Base-by-base conservation (phyloP, 2,329 filamentous ascomycete species). In the Cladosporium sphaerospermum region DNA sequence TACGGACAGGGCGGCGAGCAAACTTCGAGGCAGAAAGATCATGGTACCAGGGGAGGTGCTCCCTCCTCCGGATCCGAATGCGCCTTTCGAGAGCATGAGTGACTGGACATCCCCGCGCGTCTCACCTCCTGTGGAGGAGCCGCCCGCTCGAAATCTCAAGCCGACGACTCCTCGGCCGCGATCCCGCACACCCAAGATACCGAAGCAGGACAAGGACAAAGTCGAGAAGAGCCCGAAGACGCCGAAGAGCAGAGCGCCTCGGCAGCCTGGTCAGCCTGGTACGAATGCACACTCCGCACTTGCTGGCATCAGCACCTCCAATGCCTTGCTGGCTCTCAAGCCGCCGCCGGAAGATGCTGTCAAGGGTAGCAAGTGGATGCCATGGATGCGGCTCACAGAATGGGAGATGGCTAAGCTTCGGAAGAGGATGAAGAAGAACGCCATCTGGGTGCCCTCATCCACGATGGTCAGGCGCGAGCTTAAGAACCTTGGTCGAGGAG, bases 341-440 rank as follows among this genome's bases (percentile, higher is more conserved):
- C 79, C 80, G 13, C 82, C 82, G 9, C 82, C 82, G 11, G 69
- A 76, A 16, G 78, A 83, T 64, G 81, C 82, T 7, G 72, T 72
- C 51, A 73, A 78, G 19, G 82, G 82, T 43, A 83, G 80, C 67
- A 78, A 78, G 62, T 78, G 79, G 69, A 71, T 78, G 56, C 82
- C 82, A 2, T 85, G 82, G 82, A 73, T 81, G 61, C 79, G 81
- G 54, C 69, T 85, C 57, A 85, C 82, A 2, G 82, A 84, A 59
- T 85, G 78, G 71, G 82, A 85, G 62, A 83, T 85, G 81, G 82
- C 81, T 4, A 81, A 83, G 57, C 75, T 93, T 7, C 77, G 88
- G 56, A 93, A 93, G 71, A 79, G 86, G 14, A 93, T 93, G 88
- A 93, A 93, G 78, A 93, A 93, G 76, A 93, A 93, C 64, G 86